Evolutionary conservation across 139 green algal genomes (phyloP).

Genomic region (Picochlorum sp.): DNA sequence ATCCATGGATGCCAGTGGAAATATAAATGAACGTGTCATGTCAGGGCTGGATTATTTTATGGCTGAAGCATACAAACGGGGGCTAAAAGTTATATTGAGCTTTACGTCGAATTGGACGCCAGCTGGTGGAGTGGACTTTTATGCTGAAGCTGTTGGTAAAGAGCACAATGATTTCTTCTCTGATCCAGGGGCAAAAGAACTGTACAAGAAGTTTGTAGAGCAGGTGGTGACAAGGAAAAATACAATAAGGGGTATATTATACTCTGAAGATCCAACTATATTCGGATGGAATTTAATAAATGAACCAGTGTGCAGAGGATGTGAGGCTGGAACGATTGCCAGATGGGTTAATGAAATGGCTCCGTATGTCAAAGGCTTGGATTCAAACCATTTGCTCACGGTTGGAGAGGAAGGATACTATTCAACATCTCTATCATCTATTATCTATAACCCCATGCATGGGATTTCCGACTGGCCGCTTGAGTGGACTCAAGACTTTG

Average conservation of each 20-base stretch:
- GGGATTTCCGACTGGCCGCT: conserved; percentile 11
- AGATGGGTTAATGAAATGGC: conserved; percentile 38
- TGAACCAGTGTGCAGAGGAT: conserved; percentile 43
- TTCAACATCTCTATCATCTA: conserved; percentile 9
- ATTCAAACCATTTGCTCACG: conserved; percentile 26
- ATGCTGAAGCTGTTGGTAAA: conserved; percentile 20
- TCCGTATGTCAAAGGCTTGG: conserved; percentile 33
- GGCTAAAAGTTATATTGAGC: conserved; percentile 35
- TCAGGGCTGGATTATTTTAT: conserved; percentile 29
- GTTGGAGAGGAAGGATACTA: conserved; percentile 34
- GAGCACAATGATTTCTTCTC: conserved; percentile 48
- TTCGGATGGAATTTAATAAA: conserved; percentile 72
- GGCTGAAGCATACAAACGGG: conserved; percentile 21
- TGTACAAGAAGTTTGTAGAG: conserved; percentile 28
- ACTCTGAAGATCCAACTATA: conserved; percentile 62
- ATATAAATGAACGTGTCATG: conserved; percentile 34
- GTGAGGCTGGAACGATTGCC: conserved; percentile 14
- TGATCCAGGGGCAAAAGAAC: conserved; percentile 13
- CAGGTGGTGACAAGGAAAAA: conserved; percentile 33
- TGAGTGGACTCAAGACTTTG: conserved; percentile 28
- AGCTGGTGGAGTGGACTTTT: conserved; percentile 31
- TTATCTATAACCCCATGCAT: conserved; percentile 13
- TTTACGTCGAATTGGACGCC: conserved; percentile 44
- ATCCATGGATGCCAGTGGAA: conserved; percentile 12
- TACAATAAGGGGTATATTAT: conserved; percentile 33